phyloP scores from a whole-genome alignment of 805 yeast genomes.

The Yarrowia osloensis region DNA sequence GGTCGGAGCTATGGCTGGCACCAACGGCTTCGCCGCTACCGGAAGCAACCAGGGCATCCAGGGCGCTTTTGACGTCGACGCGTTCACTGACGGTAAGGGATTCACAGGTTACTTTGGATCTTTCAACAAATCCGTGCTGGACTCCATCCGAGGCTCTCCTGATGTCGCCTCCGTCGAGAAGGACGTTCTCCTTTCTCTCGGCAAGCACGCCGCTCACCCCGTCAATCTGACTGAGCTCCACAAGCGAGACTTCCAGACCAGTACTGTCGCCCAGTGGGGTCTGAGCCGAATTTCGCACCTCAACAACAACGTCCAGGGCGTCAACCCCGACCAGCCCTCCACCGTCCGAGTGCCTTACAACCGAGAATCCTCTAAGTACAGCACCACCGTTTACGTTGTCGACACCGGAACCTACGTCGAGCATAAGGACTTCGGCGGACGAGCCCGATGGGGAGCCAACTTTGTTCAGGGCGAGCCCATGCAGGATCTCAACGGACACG shows the following conservation, averaged over 20 bases:
- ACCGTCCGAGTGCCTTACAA: conserved; percentile 50
- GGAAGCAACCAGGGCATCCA: conserved; percentile 14
- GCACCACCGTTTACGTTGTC: conserved; percentile 50
- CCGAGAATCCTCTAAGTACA: conserved; percentile 64
- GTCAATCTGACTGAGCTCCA: conserved; percentile 18
- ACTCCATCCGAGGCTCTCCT: conserved; percentile 11
- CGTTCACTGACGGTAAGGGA: conserved; percentile 15
- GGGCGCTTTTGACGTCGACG: conserved; percentile 12
- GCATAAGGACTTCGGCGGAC: conserved; percentile 57
- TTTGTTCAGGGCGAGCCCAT: conserved; percentile 50
- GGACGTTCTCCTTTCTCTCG: conserved; percentile 60
- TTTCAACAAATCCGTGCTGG: conserved; percentile 17
- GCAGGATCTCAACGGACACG: conserved; percentile 58
- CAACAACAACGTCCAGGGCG: conserved; percentile 43
- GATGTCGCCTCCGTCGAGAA: conserved; percentile 54
- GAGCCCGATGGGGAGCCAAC: conserved; percentile 60
- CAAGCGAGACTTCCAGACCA: conserved; percentile 55
- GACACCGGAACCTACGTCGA: conserved; percentile 57
- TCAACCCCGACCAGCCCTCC: conserved; percentile 41
- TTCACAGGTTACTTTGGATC: conserved; percentile 26
- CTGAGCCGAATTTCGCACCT: conserved; percentile 87
- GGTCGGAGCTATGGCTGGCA: conserved; percentile 11
- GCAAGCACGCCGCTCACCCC: conserved; percentile 1
- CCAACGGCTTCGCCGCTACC: conserved; percentile 14
- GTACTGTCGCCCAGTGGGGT: conserved; percentile 78